phyloP scores from a whole-genome alignment of 179 eudicot genomes.

The Amaranthus tricolor region DNA sequence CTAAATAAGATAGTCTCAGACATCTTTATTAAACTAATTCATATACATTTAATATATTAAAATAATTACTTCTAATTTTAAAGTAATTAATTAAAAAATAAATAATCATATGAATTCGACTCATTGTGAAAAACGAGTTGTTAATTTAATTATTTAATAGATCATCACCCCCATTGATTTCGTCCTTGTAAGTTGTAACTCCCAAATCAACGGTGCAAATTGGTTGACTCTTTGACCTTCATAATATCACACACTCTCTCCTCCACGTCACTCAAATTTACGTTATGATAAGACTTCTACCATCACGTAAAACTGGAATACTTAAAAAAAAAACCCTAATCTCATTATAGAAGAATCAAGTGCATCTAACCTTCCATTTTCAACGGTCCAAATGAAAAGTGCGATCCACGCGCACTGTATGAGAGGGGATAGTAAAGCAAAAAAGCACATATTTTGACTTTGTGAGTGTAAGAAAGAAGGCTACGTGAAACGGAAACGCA shows the following conservation, averaged over 20 bases:
- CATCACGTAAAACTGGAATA: constrained; percentile 11
- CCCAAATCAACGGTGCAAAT: constrained; percentile 35
- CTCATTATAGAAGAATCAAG: not conserved
- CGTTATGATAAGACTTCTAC: constrained; percentile 26
- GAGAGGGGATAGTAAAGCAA: not conserved
- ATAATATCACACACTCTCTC: not conserved
- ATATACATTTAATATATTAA: no score
- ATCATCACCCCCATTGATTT: constrained; percentile 16
- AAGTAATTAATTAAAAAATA: no score
- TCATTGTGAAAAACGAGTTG: no score
- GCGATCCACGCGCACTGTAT: not conserved
- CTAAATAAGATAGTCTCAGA: no score
- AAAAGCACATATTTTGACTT: constrained; percentile 24
- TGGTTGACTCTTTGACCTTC: constrained; percentile 33
- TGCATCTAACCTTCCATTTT: not conserved
- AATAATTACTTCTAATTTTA: no score
- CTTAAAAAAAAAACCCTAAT: not conserved
- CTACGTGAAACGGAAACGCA: constrained; percentile 27
- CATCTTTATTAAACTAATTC: no score
- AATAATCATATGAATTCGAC: no score
- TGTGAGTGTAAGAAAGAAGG: constrained; percentile 1
- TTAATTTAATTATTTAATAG: no score
- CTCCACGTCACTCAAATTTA: not conserved
- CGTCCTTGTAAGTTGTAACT: constrained; percentile 21
- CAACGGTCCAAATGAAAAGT: not conserved